Evolutionary conservation across 371 early-diverging fungal species (phyloP), one percentile per base, ranked within the genome.

Genomic region (Chytridiales sp.): DNA sequence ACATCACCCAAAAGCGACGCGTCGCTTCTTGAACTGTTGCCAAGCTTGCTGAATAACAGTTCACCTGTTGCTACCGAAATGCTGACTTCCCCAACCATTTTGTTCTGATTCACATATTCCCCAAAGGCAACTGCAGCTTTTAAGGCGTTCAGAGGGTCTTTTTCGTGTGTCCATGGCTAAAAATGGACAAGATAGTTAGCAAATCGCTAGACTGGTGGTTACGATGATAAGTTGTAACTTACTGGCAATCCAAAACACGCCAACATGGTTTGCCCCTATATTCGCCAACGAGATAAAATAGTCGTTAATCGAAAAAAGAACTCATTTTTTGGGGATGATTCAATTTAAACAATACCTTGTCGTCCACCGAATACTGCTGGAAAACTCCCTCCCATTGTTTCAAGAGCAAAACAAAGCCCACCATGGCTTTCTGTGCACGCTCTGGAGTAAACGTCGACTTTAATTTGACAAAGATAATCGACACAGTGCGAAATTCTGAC

Each of bases 1-100:
- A 64, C 64, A 27, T 64, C 64, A n/a, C n/a, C n/a, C n/a, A 64
- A 46, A 3, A 64, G 59, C 19, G 58, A 57, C 17, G 64, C 64
- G 34, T 64, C 64, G 39, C 58, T 58, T 4, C 64, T 49, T 42
- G 57, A 52, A 15, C 6, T 6, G 22, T 51, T 64, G 27, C 64
- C 64, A 34, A 64, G 58, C 21, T 53, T 51, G 21, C 52, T 51
- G 39, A 64, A 64, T 4, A 64, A 53, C 43, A 54, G 41, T 27
- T 64, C 64, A 8, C 64, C 64, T 13, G 64, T 64, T 17, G 58
- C 49, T 4, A 64, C 38, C 19, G 58, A 50, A 26, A 64, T 64
- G 4, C 52, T 51, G 32, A 64, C n/a, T n/a, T n/a, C n/a, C n/a
- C n/a, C n/a, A n/a, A n/a, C n/a, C n/a, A n/a, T n/a, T n/a, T 41